Evolutionary conservation across 1,139 yeast genomes (phyloP).

Genomic region (Geotrichum cucujoidarum): DNA sequence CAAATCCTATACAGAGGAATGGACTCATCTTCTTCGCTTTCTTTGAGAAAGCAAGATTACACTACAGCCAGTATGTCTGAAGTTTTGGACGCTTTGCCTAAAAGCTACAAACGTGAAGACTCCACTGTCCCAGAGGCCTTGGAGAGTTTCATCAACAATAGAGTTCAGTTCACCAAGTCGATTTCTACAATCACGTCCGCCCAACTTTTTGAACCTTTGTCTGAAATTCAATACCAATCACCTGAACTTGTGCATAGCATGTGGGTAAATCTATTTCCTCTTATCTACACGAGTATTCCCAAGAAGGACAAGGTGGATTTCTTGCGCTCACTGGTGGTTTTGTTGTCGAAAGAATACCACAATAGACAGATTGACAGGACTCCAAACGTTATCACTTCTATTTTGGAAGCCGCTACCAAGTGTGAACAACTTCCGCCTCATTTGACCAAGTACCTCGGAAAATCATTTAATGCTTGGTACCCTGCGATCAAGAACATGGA

Average conservation of each 20-base stretch:
- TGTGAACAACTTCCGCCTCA: constrained; percentile 90
- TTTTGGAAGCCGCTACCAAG: constrained; percentile 60
- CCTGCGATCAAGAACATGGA: constrained; percentile 81
- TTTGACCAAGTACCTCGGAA: constrained; percentile 80
- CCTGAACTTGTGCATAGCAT: constrained; percentile 75
- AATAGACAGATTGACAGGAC: constrained; percentile 79
- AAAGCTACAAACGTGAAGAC: constrained; percentile 23
- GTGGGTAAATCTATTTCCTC: constrained; percentile 82
- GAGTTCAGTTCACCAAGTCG: constrained; percentile 47
- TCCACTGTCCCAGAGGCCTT: constrained; percentile 26
- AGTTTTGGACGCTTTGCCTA: constrained; percentile 40
- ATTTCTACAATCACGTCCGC: constrained; percentile 49
- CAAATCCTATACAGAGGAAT: constrained; percentile 81
- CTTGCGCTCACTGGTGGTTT: constrained; percentile 67
- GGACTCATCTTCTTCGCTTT: constrained; percentile 45
- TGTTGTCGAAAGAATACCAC: constrained; percentile 87
- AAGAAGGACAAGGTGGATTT: constrained; percentile 79
- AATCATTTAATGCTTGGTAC: constrained; percentile 88
- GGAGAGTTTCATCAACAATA: constrained; percentile 45
- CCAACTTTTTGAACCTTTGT: constrained; percentile 62
- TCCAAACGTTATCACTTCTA: constrained; percentile 81
- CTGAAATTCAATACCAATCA: constrained; percentile 78
- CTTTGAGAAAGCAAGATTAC: constrained; percentile 47
- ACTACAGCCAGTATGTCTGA: constrained; percentile 52
- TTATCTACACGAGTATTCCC: constrained; percentile 67